Conservation (phyloP, 2,329 filamentous ascomycete species). For the Zymoseptoria crescenta region DNA sequence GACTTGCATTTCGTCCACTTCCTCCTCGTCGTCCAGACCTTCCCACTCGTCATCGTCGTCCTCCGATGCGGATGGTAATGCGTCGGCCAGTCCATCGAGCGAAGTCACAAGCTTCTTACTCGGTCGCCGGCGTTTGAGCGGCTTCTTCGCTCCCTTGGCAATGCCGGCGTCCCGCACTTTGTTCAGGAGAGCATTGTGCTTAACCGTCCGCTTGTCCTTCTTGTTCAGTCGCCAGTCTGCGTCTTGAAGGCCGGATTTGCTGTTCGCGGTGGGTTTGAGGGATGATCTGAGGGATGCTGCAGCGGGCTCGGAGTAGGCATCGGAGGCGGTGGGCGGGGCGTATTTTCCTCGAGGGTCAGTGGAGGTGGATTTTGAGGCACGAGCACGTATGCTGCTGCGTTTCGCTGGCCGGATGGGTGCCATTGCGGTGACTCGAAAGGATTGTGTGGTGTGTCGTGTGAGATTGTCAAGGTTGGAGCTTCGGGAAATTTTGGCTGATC, state of each 20-base stretch:
- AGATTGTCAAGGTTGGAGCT: neutral
- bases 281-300: constrained; percentile 3
- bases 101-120: constrained; percentile 71
- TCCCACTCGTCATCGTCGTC: constrained; percentile 32
- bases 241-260: constrained; percentile 3
- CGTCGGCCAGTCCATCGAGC: constrained; percentile 69
- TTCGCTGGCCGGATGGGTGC: constrained; percentile 10
- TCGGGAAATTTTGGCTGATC: neutral
- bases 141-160: constrained; percentile 49
- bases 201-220: constrained; percentile 73
- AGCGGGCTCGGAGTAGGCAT: constrained; percentile 1
- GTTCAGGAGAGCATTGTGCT: constrained; percentile 66
- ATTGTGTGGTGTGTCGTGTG: neutral
- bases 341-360: constrained; percentile 18
- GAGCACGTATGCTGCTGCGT: constrained; percentile 10
- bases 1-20: constrained; percentile 6
- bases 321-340: constrained; percentile 11
- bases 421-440: constrained; percentile 3
- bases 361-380: constrained; percentile 8
- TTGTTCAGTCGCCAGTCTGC: constrained; percentile 63
- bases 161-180: constrained; percentile 51
- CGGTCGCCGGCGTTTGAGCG: constrained; percentile 54
- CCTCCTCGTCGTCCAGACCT: constrained; percentile 4
- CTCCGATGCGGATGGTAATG: constrained; percentile 55
- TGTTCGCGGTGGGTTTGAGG: neutral